These are phyloP conservation scores for Alternaria tenuissima DNA, from an alignment of 2,329 filamentous ascomycete species.

Conservation along the genomic window DNA sequence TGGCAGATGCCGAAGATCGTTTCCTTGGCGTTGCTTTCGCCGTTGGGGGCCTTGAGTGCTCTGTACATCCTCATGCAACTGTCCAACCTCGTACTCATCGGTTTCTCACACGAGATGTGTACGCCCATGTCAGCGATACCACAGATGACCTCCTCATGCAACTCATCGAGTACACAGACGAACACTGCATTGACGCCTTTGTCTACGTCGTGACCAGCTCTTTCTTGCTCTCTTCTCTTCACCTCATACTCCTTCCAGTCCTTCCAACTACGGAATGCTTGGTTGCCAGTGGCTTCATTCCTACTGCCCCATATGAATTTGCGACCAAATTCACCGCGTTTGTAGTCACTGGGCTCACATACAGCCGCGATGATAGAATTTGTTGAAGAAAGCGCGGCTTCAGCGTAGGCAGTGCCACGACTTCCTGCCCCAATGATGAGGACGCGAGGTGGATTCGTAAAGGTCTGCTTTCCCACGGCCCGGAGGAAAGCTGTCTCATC, in stretches of 20 bases:
- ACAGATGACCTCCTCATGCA: slow-evolving; percentile 82
- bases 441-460: slow-evolving; percentile 39
- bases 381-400: slow-evolving; percentile 28
- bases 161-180: slow-evolving; percentile 83
- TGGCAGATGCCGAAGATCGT: slow-evolving; percentile 88
- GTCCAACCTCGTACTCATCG: slow-evolving; percentile 78
- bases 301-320: slow-evolving; percentile 74
- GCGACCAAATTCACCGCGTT: slow-evolving; percentile 74
- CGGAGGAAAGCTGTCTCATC: slow-evolving; percentile 22
- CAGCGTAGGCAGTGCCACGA: slow-evolving; percentile 49
- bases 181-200: slow-evolving; percentile 65
- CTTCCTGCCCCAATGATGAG: slow-evolving; percentile 52
- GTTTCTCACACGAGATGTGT: slow-evolving; percentile 96
- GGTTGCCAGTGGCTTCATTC: slow-evolving; percentile 61
- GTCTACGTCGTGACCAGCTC: slow-evolving; percentile 24
- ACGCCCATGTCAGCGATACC: slow-evolving; percentile 73
- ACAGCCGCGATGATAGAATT: slow-evolving; percentile 75
- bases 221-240: slow-evolving; percentile 62
- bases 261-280: slow-evolving; percentile 77
- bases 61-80: slow-evolving; percentile 81
- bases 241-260: slow-evolving; percentile 79
- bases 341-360: slow-evolving; percentile 81
- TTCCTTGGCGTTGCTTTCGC: slow-evolving; percentile 3
- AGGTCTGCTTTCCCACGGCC: slow-evolving; percentile 28
- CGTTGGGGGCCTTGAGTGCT: slow-evolving; percentile 55